A percentile compares a stretch with the other conserved stretches of the same genome.
Conservation (phyloP, 345 rosid species). For the Arabis alpina region DNA sequence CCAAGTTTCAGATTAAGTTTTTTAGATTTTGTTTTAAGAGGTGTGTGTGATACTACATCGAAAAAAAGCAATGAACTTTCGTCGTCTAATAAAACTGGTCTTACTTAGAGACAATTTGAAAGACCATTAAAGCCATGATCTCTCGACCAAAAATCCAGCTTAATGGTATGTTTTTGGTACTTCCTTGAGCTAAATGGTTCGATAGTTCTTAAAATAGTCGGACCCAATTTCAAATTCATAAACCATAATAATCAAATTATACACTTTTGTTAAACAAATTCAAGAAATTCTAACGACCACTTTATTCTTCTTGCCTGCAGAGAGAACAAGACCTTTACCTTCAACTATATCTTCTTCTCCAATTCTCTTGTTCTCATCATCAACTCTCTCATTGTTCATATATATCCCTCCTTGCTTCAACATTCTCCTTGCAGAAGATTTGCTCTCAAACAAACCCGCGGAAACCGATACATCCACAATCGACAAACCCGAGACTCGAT, state of each 20-base stretch:
- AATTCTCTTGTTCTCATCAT: constrained; percentile 68
- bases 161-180: no score
- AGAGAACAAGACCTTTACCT: constrained; percentile 85
- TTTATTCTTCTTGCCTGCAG: constrained; percentile 97
- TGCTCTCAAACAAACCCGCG: constrained; percentile 85
- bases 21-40: not conserved
- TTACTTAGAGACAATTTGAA: no score
- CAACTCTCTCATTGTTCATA: constrained; percentile 87
- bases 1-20: not conserved
- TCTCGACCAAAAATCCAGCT: no score
- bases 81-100: no score
- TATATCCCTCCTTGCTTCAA: constrained; percentile 96
- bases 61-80: no score
- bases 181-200: no score
- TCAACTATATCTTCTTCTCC: constrained; percentile 78
- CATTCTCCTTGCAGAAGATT: constrained; percentile 79
- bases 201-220: no score
- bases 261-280: constrained; percentile 19
- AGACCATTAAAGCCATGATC: no score
- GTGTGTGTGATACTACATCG: no score
- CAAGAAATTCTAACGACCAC: constrained; percentile 80
- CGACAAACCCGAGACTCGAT: constrained; percentile 57
- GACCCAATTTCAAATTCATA: no score
- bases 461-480: constrained; percentile 75
- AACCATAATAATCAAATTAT: not conserved